Evolutionary conservation across 352 stramenopile species (phyloP).

Genomic region (Phytophthora quininea): DNA sequence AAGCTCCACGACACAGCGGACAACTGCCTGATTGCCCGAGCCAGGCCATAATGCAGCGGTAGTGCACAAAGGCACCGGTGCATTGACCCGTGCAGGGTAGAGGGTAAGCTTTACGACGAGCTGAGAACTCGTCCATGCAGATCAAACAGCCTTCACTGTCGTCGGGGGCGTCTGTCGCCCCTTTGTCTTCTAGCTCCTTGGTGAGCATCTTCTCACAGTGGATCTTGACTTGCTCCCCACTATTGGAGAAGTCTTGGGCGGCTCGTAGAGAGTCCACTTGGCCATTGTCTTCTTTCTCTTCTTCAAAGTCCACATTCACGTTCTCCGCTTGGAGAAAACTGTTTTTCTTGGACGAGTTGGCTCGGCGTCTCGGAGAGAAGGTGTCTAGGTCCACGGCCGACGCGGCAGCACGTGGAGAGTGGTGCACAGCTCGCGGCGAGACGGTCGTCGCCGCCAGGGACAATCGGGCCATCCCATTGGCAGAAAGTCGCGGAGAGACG

Average conservation of each 20-base stretch:
- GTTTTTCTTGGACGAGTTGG: slow-evolving; percentile 25
- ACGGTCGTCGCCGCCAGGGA: slow-evolving; percentile 1
- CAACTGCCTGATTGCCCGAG: slow-evolving; percentile 84
- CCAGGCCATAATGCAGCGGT: slow-evolving; percentile 90
- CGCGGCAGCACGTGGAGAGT: slow-evolving; percentile 57
- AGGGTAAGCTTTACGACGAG: slow-evolving; percentile 82
- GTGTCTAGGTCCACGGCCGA: slow-evolving; percentile 39
- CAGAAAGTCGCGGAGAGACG: slow-evolving; percentile 20
- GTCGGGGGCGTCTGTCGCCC: slow-evolving; percentile 14
- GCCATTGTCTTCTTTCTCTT: slow-evolving; percentile 47
- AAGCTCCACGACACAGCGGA: slow-evolving; percentile 79
- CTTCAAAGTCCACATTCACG: slow-evolving; percentile 34
- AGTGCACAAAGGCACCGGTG: slow-evolving; percentile 84
- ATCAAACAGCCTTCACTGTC: slow-evolving; percentile 77
- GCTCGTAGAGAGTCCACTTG: slow-evolving; percentile 30
- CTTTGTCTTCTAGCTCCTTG: slow-evolving; percentile 40
- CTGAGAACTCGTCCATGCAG: slow-evolving; percentile 91
- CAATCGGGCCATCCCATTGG: slow-evolving; percentile 15
- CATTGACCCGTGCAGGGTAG: slow-evolving; percentile 80
- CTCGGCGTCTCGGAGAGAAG: slow-evolving; percentile 68
- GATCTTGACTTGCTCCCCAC: slow-evolving; percentile 19
- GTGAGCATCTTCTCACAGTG: slow-evolving; percentile 30
- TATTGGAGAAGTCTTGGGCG: slow-evolving; percentile 3
- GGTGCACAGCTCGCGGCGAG: slow-evolving; percentile 65
- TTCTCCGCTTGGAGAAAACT: slow-evolving; percentile 3